phyloP scores from a whole-genome alignment of 2,329 filamentous ascomycete genomes.

The Leptographium radiaticola region DNA sequence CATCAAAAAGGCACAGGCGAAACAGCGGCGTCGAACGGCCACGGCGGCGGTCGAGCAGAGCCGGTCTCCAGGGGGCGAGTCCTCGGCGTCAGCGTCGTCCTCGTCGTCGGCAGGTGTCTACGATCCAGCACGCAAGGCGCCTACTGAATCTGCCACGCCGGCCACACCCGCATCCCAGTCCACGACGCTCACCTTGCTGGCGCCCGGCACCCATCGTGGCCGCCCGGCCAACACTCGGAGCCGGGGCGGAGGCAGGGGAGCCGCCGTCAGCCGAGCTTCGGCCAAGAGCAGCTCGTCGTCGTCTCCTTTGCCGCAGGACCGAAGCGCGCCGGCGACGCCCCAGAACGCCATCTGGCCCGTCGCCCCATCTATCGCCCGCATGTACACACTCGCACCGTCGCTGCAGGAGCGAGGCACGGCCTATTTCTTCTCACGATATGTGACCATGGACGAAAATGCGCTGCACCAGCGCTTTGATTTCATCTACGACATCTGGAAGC shows the following conservation, averaged over 20 bases:
- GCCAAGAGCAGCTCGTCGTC: neutral
- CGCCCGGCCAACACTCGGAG: neutral
- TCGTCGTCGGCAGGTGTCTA: conserved; percentile 1
- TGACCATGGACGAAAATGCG: conserved; percentile 29
- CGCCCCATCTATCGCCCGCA: conserved; percentile 15
- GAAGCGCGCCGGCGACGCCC: conserved; percentile 14
- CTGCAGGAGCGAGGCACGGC: conserved; percentile 31
- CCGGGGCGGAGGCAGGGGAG: neutral
- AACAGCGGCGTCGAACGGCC: conserved; percentile 14
- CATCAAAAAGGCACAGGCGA: conserved; percentile 35
- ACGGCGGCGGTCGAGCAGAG: conserved; percentile 8
- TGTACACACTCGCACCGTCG: conserved; percentile 20
- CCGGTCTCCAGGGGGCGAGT: conserved; percentile 13
- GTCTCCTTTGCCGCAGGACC: neutral
- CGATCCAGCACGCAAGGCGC: neutral
- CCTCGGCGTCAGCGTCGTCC: neutral
- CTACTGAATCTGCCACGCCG: neutral
- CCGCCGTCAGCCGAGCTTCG: neutral
- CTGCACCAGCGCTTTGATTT: conserved; percentile 39
- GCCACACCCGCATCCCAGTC: neutral
- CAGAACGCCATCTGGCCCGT: conserved; percentile 20
- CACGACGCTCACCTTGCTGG: neutral
- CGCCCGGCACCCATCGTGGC: neutral
- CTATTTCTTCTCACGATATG: conserved; percentile 39
- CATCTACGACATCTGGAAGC: conserved; percentile 39